A percentile compares a stretch with the other conserved stretches of the same genome.
These are phyloP conservation scores for Ascochyta fabae DNA, from an alignment of 2,329 filamentous ascomycete species.

Conservation along the genomic window DNA sequence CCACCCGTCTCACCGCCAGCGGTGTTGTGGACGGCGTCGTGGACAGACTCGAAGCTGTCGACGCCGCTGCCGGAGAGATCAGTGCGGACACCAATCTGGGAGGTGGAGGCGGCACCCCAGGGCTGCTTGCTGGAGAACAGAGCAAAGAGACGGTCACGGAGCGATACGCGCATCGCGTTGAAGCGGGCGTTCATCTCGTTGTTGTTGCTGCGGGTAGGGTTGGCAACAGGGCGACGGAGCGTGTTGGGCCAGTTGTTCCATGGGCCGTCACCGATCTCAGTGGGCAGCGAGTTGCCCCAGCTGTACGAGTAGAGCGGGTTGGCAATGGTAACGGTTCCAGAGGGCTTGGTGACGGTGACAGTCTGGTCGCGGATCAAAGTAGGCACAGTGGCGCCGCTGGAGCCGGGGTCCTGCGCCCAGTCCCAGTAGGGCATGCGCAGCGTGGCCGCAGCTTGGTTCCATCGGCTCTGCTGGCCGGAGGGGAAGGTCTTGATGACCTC, in stretches of 20 bases:
- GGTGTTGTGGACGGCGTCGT: conserved; percentile 45
- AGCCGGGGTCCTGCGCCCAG: conserved; percentile 51
- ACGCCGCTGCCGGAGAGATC: conserved; percentile 35
- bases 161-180: conserved; percentile 35
- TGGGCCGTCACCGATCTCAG: conserved; percentile 53
- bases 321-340: conserved; percentile 46
- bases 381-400: conserved; percentile 37
- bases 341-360: conserved; percentile 53
- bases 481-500: conserved; percentile 53
- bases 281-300: conserved; percentile 60
- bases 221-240: conserved; percentile 42
- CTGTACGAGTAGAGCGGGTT: conserved; percentile 58
- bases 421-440: conserved; percentile 58
- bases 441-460: conserved; percentile 48
- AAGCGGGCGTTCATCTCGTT: conserved; percentile 43
- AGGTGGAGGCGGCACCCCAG: conserved; percentile 41
- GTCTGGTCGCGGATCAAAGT: conserved; percentile 50
- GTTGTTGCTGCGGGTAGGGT: conserved; percentile 48
- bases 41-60: conserved; percentile 48
- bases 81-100: conserved; percentile 41
- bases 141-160: conserved; percentile 47
- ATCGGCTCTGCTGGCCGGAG: conserved; percentile 45
- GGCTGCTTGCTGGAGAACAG: conserved; percentile 43
- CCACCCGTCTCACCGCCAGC: conserved; percentile 59
- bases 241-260: conserved; percentile 42